A percentile compares a stretch with the other conserved stretches of the same genome.
These are phyloP conservation scores for Neobulgaria alba DNA, from an alignment of 2,329 filamentous ascomycete genomes.

Conservation along the genomic window DNA sequence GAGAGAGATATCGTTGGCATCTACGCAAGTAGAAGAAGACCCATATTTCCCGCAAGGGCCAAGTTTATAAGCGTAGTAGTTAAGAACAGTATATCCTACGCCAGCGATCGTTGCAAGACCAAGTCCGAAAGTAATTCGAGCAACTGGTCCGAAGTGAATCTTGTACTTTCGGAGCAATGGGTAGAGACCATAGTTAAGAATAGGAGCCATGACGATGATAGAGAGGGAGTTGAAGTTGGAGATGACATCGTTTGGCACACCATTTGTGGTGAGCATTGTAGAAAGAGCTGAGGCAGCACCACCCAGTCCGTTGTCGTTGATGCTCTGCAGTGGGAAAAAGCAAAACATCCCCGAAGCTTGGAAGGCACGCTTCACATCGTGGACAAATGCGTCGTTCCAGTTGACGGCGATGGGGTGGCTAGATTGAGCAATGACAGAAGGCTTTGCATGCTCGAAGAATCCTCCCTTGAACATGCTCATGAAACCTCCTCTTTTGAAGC, in stretches of 20 bases:
- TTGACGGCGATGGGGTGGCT: conserved; percentile 62
- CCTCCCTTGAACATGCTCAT: conserved; percentile 44
- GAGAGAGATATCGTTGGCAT: conserved; percentile 14
- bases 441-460: conserved; percentile 63
- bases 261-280: conserved; percentile 57
- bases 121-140: conserved; percentile 65
- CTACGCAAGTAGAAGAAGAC: conserved; percentile 13
- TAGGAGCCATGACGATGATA: conserved; percentile 64
- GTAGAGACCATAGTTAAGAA: conserved; percentile 61
- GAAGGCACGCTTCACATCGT: conserved; percentile 63
- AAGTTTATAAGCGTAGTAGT: conserved; percentile 53
- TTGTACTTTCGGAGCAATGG: conserved; percentile 54
- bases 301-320: conserved; percentile 37
- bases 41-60: conserved; percentile 46
- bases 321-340: conserved; percentile 38
- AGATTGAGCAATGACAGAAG: conserved; percentile 46
- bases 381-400: conserved; percentile 75
- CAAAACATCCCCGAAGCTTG: conserved; percentile 61
- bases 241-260: conserved; percentile 70
- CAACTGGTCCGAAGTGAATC: conserved; percentile 64
- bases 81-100: conserved; percentile 46
- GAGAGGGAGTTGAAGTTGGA: conserved; percentile 68
- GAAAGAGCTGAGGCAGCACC: conserved; percentile 40
- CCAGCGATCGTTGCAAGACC: conserved; percentile 52
- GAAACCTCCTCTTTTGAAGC: conserved; percentile 47